A percentile compares a stretch with the other conserved stretches of the same genome.
These are phyloP conservation scores for Malus hybrid DNA, from an alignment of 331 rosid species.

Conservation along the genomic window DNA sequence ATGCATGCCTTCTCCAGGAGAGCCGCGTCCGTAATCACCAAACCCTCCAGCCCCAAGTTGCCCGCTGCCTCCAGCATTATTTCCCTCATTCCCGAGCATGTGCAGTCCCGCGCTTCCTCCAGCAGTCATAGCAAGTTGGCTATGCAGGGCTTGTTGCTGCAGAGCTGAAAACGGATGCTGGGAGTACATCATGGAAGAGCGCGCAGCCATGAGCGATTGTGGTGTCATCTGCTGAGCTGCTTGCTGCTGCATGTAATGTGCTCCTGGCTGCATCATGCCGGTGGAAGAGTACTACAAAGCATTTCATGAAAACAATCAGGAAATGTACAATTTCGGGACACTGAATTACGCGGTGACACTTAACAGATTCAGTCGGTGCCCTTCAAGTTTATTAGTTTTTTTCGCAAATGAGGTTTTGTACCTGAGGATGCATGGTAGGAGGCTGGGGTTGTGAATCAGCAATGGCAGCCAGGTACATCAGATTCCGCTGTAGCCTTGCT, in stretches of 20 bases:
- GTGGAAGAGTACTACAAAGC: slow-evolving; percentile 58
- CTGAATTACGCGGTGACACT: not conserved
- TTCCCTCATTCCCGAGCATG: slow-evolving; percentile 63
- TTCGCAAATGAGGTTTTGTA: slow-evolving; percentile 13
- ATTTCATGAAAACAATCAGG: not conserved
- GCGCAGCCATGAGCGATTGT: slow-evolving; percentile 84
- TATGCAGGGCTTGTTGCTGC: slow-evolving; percentile 68
- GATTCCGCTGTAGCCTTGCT: slow-evolving; percentile 94
- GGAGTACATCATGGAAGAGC: slow-evolving; percentile 74
- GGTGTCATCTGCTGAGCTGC: slow-evolving; percentile 80
- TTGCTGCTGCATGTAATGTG: slow-evolving; percentile 77
- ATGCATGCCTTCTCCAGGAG: slow-evolving; percentile 55
- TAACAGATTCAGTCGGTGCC: not conserved
- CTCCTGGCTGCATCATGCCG: slow-evolving; percentile 74
- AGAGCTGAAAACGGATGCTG: slow-evolving; percentile 76
- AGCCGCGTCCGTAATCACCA: slow-evolving; percentile 57
- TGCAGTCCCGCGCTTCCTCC: slow-evolving; percentile 55
- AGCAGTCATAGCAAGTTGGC: slow-evolving; percentile 62
- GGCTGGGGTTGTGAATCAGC: slow-evolving; percentile 99
- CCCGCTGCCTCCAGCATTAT: slow-evolving; percentile 51
- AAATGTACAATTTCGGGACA: not conserved
- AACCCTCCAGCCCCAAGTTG: slow-evolving; percentile 54
- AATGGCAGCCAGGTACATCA: slow-evolving; percentile 97
- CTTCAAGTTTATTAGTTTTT: not conserved
- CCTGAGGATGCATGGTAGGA: slow-evolving; percentile 79